These are phyloP conservation scores for Croton laevigatus DNA, from an alignment of 441 rosid genomes.

Conservation along the genomic window DNA sequence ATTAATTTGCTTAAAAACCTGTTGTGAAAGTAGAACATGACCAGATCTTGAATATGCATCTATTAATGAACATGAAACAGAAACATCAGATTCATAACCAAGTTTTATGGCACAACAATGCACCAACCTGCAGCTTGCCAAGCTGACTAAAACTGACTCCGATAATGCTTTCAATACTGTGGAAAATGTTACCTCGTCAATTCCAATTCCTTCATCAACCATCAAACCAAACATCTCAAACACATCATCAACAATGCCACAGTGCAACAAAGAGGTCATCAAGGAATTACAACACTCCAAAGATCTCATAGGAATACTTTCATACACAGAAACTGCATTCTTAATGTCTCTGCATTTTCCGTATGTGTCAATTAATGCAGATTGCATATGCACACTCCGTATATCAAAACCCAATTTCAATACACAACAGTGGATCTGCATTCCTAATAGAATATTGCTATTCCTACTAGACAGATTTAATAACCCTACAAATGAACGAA, in stretches of 20 bases:
- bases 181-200: slow-evolving; percentile 64
- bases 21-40: slow-evolving; percentile 40
- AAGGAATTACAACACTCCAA: slow-evolving; percentile 66
- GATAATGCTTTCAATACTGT: slow-evolving; percentile 58
- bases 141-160: slow-evolving; percentile 31
- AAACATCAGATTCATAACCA: slow-evolving; percentile 47
- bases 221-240: slow-evolving; percentile 67
- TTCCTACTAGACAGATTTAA: slow-evolving; percentile 53
- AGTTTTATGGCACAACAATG: slow-evolving; percentile 57
- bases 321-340: slow-evolving; percentile 42
- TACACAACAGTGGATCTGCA: slow-evolving; percentile 60
- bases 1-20: slow-evolving; percentile 46
- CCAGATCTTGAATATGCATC: slow-evolving; percentile 64
- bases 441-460: slow-evolving; percentile 43
- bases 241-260: slow-evolving; percentile 53
- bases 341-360: slow-evolving; percentile 68
- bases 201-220: slow-evolving; percentile 64
- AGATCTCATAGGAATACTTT: slow-evolving; percentile 34
- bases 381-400: slow-evolving; percentile 47
- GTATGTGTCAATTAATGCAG: slow-evolving; percentile 65
- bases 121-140: slow-evolving; percentile 42
- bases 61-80: slow-evolving; percentile 67
- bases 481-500: slow-evolving; percentile 59
- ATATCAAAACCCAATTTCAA: slow-evolving; percentile 49
- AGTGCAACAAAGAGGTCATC: slow-evolving; percentile 59